Base-by-base conservation (phyloP, 345 rosid genomes). In the Acer negundo region DNA sequence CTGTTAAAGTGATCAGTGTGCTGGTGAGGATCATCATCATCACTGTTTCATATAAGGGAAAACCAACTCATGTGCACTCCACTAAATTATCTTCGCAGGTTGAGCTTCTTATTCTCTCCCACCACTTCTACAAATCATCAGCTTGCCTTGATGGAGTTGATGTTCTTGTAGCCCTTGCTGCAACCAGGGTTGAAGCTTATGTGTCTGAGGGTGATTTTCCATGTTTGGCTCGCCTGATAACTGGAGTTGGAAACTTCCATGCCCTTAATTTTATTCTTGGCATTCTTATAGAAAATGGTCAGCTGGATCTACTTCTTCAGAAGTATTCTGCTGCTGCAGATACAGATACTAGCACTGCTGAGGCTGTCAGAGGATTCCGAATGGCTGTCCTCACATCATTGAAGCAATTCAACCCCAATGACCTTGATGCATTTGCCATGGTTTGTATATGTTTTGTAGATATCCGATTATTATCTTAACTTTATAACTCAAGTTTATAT, bases 101-200 rank as follows among this genome's bases (percentile, higher is more conserved):
- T 70, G 99, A 96, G 86, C 94, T 96, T 73, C 98, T 94, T 78
- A 96, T 96, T 84, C 86, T 96, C 67, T 94, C 97, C 20, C 98
- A 96, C 87, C 97, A 96, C 86, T 94, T 91, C 88, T 96, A 94
- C 90, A 91, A 92, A 85, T 96, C 97, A 69, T 96, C 99, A 64
- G 93, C 95, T 10, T 96, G 99, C 94, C 94, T 94, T 65, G 99
- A 96, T 84, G 99, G 97, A 79, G 99, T 96, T 76, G 99, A 96
- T 88, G 97, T 96, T 80, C 98, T 96, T 76, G 97, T 94, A 67
- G 89, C 99, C 79, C 97, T 96, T 82, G 98, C 99, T 79, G 94
- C 99, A 56, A 92, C 97, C 73, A 90, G 97, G 86, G 97, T 96
- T 40, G 99, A 96, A 78, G 91, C 97, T 70, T 96, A 94, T 85